Base-by-base conservation (phyloP, 208 protist genomes). In the Wallacemonas sp. region DNA sequence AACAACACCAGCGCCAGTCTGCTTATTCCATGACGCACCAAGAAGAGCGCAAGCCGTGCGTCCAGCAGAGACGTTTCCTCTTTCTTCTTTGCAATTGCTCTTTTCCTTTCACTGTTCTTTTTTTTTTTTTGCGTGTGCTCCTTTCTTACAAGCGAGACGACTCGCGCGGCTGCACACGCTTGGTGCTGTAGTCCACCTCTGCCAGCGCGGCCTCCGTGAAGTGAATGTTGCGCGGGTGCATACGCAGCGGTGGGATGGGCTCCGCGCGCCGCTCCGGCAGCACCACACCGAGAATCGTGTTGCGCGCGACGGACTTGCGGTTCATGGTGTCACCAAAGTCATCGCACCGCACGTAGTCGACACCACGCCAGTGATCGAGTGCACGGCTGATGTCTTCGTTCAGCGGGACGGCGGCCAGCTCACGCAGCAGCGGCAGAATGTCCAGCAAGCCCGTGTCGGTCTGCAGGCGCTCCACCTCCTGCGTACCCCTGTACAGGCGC, bases 261-360 rank as follows among this genome's bases (percentile, higher is more conserved):
- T 67, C 68, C 12, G 57, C 42, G 22, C 71, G 50, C 0, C 89
- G 81, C 26, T 38, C 5, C 12, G 42, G 54, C 32, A 86, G 61
- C 57, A 82, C 78, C 29, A 54, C 61, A 20, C 89, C 86, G 3
- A 92, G 66, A 11, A 91, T 61, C 36, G 76, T 44, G 59, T 76
- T 72, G 42, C 86, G 78, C 59, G 76, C 77, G 7, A 76, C 74
- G n/a, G 86, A 85, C 25, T 54, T 73, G 16, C 48, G 70, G 54
- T 91, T 83, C 86, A 93, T 87, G 22, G 84, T 92, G 31, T 91
- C 83, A 32, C 57, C 65, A 65, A 95, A 93, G 72, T 92, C 67
- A 67, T 95, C 90, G 72, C 87, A 93, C 29, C 65, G 49, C 26
- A 82, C 65, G 72, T 95, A 95, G 38, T 93, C 81, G 28, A 74